Percentiles rank a stretch among this genome's conserved stretches.
These are phyloP conservation scores for Agrocybe praecox DNA, from an alignment of 768 basidiomycete genomes.

Conservation along the genomic window DNA sequence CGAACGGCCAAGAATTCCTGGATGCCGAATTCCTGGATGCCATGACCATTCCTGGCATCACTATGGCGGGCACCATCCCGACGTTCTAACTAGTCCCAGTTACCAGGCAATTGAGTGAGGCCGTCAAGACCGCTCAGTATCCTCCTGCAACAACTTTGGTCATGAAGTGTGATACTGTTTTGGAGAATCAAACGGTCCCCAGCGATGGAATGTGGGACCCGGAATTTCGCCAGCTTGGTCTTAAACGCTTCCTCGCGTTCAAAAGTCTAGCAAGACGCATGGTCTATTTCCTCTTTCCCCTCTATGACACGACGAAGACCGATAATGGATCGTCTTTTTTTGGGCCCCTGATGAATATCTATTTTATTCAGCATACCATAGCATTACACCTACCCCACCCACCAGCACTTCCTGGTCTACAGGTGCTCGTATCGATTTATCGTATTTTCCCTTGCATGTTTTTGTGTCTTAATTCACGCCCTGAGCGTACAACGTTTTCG, in stretches of 20 bases:
- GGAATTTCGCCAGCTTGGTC: conserved; percentile 26
- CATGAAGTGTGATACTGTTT: conserved; percentile 26
- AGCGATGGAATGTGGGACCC: conserved; percentile 31
- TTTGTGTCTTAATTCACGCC: too few relatives aligned
- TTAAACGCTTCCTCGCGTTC: conserved; percentile 30
- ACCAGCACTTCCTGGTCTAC: too few relatives aligned
- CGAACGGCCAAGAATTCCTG: too few relatives aligned
- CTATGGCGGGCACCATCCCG: conserved; percentile 33
- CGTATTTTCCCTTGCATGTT: too few relatives aligned
- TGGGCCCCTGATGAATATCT: too few relatives aligned
- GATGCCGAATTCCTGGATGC: conserved; percentile 15
- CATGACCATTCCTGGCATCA: conserved; percentile 36
- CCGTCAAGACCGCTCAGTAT: conserved; percentile 24
- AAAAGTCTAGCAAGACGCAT: conserved; percentile 27
- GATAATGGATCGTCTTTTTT: too few relatives aligned
- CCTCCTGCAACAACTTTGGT: conserved; percentile 23
- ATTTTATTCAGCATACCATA: too few relatives aligned
- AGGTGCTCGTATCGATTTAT: too few relatives aligned
- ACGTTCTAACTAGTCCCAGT: conserved; percentile 37
- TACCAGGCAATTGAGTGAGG: conserved; percentile 29
- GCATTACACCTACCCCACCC: too few relatives aligned
- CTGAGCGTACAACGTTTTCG: too few relatives aligned
- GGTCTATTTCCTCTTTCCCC: too few relatives aligned
- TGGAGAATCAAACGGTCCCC: conserved; percentile 2
- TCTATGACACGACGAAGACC: too few relatives aligned